Conservation (phyloP, 345 rosid species). For the Carallia pectinifolia region DNA sequence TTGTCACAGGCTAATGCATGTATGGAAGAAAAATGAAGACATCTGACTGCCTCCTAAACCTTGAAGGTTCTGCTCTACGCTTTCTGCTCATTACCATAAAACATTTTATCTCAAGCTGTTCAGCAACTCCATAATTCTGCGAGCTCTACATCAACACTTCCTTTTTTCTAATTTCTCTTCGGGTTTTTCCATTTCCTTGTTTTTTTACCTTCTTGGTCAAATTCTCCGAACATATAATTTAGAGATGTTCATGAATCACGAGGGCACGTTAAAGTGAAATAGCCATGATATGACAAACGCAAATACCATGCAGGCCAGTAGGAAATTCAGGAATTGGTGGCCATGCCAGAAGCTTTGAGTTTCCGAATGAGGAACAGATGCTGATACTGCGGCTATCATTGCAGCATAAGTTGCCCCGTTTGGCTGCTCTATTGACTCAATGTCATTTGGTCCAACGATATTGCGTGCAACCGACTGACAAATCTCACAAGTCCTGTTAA, state of each 20-base stretch:
- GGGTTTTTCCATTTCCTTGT: too few relatives aligned
- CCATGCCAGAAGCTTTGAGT: slow-evolving; percentile 75
- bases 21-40: neutral
- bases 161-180: neutral
- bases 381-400: slow-evolving; percentile 18
- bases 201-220: neutral
- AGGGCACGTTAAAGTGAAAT: slow-evolving; percentile 63
- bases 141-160: neutral
- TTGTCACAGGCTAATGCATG: neutral
- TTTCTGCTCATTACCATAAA: neutral
- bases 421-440: slow-evolving; percentile 36
- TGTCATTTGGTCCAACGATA: slow-evolving; percentile 51
- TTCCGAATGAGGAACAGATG: slow-evolving; percentile 41
- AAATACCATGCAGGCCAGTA: slow-evolving; percentile 73
- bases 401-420: slow-evolving; percentile 34
- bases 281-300: slow-evolving; percentile 81
- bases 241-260: slow-evolving; percentile 35
- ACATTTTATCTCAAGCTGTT: neutral
- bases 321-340: slow-evolving; percentile 70
- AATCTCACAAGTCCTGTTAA: slow-evolving; percentile 80
- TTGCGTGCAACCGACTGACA: slow-evolving; percentile 74
- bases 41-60: slow-evolving; percentile 3
- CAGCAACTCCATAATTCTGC: neutral
- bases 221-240: slow-evolving; percentile 9
- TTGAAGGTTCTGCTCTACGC: neutral